These are phyloP conservation scores for Cyclanthera cordifolia DNA, from an alignment of 306 rosid species.

Conservation along the genomic window DNA sequence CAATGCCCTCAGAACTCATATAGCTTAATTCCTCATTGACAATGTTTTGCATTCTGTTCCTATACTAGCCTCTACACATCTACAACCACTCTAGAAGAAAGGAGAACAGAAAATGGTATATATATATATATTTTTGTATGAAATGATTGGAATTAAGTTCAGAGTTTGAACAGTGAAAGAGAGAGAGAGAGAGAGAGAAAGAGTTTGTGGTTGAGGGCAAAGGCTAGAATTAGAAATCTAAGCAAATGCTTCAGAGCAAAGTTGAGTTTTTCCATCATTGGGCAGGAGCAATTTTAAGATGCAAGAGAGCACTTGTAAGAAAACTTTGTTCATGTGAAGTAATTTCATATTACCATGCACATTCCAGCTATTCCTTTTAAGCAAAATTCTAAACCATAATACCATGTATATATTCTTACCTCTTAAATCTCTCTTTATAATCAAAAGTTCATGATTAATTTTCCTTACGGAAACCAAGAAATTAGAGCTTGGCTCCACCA, in stretches of 20 bases:
- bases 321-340: too few relatives aligned
- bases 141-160: too few relatives aligned
- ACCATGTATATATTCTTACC: background rate
- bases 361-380: background rate
- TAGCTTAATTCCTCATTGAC: background rate
- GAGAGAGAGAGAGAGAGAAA: background rate
- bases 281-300: background rate
- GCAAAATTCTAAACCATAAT: background rate
- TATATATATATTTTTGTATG: too few relatives aligned
- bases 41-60: background rate
- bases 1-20: slow-evolving; percentile 6
- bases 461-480: too few relatives aligned
- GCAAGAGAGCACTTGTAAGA: too few relatives aligned
- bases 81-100: background rate
- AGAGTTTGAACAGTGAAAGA: background rate
- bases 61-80: slow-evolving; percentile 10
- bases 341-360: background rate
- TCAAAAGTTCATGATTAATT: too few relatives aligned
- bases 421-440: background rate
- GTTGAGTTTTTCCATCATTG: background rate
- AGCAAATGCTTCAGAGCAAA: background rate
- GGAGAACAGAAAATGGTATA: background rate
- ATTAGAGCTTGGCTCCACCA: too few relatives aligned
- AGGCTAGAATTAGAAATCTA: background rate
- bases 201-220: background rate